Percentiles rank a stretch among this genome's conserved stretches.
Evolutionary conservation across 2,329 filamentous ascomycete species (phyloP).

Genomic region (Ophiostoma triangulosporum): DNA sequence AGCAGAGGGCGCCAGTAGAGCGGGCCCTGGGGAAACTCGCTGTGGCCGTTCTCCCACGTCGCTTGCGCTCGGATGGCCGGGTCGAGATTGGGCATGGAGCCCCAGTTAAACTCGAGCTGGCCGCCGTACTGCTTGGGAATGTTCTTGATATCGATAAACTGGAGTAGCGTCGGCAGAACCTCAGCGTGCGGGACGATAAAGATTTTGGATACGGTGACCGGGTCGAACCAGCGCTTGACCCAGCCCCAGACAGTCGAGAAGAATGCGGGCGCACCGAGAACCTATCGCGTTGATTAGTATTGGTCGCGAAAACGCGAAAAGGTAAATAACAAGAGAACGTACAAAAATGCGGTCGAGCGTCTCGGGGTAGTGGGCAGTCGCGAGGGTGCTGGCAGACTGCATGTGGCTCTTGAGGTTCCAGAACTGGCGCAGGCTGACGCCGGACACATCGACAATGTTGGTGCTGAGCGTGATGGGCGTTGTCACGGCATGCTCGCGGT

Average conservation of each 20-base stretch:
- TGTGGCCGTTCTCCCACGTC: slow-evolving; percentile 38
- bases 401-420: slow-evolving; percentile 92
- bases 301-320: slow-evolving; percentile 24
- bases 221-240: slow-evolving; percentile 93
- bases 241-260: slow-evolving; percentile 91
- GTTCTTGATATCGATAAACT: slow-evolving; percentile 69
- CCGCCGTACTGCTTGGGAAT: slow-evolving; percentile 88
- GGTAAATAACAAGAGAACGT: neutral
- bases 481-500: slow-evolving; percentile 52
- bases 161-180: slow-evolving; percentile 60
- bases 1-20: slow-evolving; percentile 39
- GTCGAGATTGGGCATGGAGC: slow-evolving; percentile 62
- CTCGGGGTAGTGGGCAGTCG: slow-evolving; percentile 90
- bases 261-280: slow-evolving; percentile 81
- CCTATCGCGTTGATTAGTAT: neutral
- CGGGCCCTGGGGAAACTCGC: slow-evolving; percentile 42
- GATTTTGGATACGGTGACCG: slow-evolving; percentile 89
- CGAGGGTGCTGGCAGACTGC: slow-evolving; percentile 79
- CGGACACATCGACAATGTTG: slow-evolving; percentile 87
- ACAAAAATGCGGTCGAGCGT: slow-evolving; percentile 68
- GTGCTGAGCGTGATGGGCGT: slow-evolving; percentile 88
- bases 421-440: slow-evolving; percentile 82
- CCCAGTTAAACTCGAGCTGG: slow-evolving; percentile 69
- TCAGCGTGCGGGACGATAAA: slow-evolving; percentile 69
- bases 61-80: slow-evolving; percentile 36